Percentiles rank a stretch among this genome's conserved stretches.
phyloP scores from a whole-genome alignment of 2,329 filamentous ascomycete genomes.

The Cladosporium colombiae region DNA sequence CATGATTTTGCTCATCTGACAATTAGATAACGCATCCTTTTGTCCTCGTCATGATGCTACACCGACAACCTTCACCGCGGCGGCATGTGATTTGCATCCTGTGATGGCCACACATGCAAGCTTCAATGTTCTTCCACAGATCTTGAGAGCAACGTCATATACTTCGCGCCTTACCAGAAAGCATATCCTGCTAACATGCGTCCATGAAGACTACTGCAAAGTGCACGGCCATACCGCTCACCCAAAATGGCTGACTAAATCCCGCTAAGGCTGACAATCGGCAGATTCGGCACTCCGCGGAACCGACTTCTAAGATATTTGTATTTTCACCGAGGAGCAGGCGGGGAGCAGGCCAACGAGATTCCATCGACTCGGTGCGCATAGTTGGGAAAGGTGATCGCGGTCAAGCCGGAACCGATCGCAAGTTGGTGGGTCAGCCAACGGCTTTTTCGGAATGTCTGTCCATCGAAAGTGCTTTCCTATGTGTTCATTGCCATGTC shows the following conservation, averaged over 20 bases:
- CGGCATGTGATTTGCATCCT: too few relatives aligned
- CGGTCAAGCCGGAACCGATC: not conserved
- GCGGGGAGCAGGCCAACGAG: not conserved
- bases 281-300: conserved; percentile 11
- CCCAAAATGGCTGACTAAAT: conserved; percentile 8
- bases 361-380: not conserved
- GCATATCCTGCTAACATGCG: not conserved
- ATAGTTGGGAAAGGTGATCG: not conserved
- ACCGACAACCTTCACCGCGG: not conserved
- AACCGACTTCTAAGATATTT: not conserved
- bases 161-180: not conserved
- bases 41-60: not conserved
- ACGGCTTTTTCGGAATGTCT: conserved; percentile 12
- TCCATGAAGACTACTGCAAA: not conserved
- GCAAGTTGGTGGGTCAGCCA: not conserved
- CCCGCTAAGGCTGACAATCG: conserved; percentile 16
- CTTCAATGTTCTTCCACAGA: not conserved
- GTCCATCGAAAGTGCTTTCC: not conserved
- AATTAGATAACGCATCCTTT: not conserved
- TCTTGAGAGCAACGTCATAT: not conserved
- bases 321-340: not conserved
- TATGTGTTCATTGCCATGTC: conserved; percentile 1
- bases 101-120: too few relatives aligned
- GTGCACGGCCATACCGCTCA: conserved; percentile 11
- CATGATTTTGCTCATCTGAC: not conserved